phyloP scores from a whole-genome alignment of 306 rosid genomes.

The Begonia peltatifolia region DNA sequence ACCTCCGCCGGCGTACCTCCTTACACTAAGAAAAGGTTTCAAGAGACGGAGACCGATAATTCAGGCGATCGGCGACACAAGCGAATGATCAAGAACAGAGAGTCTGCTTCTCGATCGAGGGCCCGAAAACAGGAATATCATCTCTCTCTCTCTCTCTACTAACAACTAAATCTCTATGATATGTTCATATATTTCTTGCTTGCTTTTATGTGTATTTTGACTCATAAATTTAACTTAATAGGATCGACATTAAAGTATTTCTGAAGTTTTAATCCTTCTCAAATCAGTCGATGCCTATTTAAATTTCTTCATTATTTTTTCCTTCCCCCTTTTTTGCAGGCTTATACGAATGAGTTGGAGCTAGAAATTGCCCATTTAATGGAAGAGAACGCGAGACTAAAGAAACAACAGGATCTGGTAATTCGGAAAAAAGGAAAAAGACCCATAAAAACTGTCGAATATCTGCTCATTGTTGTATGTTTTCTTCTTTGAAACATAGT shows the following conservation, averaged over 20 bases:
- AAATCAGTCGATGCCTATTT: neutral
- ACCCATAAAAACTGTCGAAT: no score
- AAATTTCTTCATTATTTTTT: neutral
- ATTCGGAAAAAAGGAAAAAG: no score
- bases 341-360: conserved; percentile 72
- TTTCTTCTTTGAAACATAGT: neutral
- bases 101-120: conserved; percentile 88
- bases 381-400: conserved; percentile 62
- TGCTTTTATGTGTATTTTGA: no score
- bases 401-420: conserved; percentile 52
- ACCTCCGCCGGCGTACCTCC: conserved; percentile 16
- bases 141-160: no score
- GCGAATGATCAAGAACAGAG: conserved; percentile 86
- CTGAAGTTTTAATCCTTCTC: neutral
- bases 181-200: no score
- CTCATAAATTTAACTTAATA: no score
- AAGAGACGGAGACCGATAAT: conserved; percentile 16
- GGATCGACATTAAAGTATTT: no score
- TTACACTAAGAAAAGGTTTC: conserved; percentile 20
- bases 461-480: neutral
- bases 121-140: conserved; percentile 75
- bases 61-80: conserved; percentile 30
- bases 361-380: conserved; percentile 30
- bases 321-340: conserved; percentile 27
- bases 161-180: no score